phyloP scores from a whole-genome alignment of 345 rosid genomes.

The Murraya paniculata region DNA sequence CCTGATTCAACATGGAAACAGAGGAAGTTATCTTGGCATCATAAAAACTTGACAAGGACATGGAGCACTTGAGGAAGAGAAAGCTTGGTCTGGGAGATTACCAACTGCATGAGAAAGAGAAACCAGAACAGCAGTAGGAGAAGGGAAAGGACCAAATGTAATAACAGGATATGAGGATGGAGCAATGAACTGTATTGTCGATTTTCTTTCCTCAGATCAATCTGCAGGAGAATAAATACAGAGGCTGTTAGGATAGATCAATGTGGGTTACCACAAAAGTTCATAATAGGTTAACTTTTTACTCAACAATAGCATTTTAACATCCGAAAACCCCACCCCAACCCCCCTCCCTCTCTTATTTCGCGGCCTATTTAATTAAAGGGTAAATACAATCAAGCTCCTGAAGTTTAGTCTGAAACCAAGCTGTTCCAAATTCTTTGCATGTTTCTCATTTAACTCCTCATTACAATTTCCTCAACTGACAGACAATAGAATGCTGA shows the following conservation, averaged over 20 bases:
- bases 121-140: constrained; percentile 68
- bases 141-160: constrained; percentile 80
- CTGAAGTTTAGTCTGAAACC: not conserved
- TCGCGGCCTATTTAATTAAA: not conserved
- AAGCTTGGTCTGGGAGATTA: constrained; percentile 31
- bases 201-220: constrained; percentile 75
- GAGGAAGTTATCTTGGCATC: not conserved
- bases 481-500: not conserved
- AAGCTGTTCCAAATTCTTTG: not conserved
- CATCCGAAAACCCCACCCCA: not conserved
- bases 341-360: not conserved
- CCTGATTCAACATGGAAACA: not conserved
- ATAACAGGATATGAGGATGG: constrained; percentile 68
- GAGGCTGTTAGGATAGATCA: not conserved
- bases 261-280: not conserved
- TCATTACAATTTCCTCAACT: not conserved
- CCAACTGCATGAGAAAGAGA: constrained; percentile 79
- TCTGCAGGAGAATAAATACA: constrained; percentile 41
- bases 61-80: not conserved
- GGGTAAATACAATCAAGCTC: not conserved
- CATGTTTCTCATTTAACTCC: not conserved
- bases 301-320: not conserved
- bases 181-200: constrained; percentile 46
- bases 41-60: not conserved
- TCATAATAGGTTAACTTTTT: not conserved